Evolutionary conservation across 257 asterid species (phyloP), one percentile per base, ranked within the genome.

Genomic region (Paraleonurus japonicus): DNA sequence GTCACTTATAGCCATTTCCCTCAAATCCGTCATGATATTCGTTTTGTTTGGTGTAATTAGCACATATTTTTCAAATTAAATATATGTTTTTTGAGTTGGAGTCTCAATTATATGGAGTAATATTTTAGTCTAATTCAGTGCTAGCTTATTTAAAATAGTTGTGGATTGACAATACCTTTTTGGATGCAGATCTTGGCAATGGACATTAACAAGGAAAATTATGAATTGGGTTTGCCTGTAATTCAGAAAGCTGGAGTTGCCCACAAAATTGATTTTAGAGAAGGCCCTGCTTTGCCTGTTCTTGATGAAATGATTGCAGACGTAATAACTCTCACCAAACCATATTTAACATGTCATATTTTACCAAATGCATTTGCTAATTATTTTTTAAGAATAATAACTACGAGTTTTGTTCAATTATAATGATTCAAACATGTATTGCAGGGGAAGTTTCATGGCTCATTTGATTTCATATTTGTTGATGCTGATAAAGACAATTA

Each of bases 201-300:
- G 96, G 98, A 92, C 79, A 86, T 90, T 12, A 89, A 89, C 81
- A 84, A 26, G 41, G 98, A 90, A 62, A 86, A 88, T 41, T 90
- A 86, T 72, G 93, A 90, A 63, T 33, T 90, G 81, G 96, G 96
- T 12, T 72, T 90, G 79, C 96, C 96, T 2, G 76, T 83, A 19
- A 86, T 90, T 24, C 35, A 86, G 26, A 90, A 86, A 71, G 96
- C 96, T 8, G 96, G 96, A 0, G 95, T 90, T 54, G 93, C 93
- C 71, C 95, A 90, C 73, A 90, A 90, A 37, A 86, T 86, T 41
- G 95, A 86, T 30, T 90, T 90, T 74, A 78, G 69, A 33, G 98
- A 88, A 72, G 76, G 76, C 71, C 76, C 76, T 7, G 76, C 76
- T 50, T 24, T 72, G 57, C 76, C 76, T 32, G 76, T 72, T 61